Percentiles rank a stretch among this genome's conserved stretches.
Evolutionary conservation across 495 filamentous ascomycete genomes (phyloP).

Genomic region (Penicillium argentinense): DNA sequence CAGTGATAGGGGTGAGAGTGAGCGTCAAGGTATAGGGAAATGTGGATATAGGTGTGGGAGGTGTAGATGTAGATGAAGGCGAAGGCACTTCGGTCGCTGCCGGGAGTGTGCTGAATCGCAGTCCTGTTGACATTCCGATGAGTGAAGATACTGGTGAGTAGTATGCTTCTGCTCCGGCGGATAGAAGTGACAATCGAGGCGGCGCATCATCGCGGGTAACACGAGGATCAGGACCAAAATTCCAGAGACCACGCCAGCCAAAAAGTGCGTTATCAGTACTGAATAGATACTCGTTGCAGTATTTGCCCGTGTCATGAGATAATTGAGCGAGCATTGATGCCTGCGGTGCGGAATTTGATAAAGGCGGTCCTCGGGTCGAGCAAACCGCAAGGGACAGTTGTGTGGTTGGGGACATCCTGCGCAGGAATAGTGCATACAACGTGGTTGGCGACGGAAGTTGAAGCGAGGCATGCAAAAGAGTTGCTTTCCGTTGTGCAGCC

Average conservation of each 20-base stretch:
- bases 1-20: slow-evolving; percentile 89
- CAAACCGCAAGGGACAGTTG: slow-evolving; percentile 82
- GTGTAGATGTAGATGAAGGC: slow-evolving; percentile 21
- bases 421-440: slow-evolving; percentile 83
- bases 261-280: slow-evolving; percentile 89
- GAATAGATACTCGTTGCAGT: slow-evolving; percentile 86
- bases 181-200: slow-evolving; percentile 52
- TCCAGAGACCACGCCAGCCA: slow-evolving; percentile 86
- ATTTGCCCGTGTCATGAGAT: slow-evolving; percentile 86
- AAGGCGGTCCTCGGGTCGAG: slow-evolving; percentile 59
- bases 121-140: slow-evolving; percentile 76
- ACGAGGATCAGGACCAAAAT: slow-evolving; percentile 82
- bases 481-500: slow-evolving; percentile 47
- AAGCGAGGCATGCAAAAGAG: slow-evolving; percentile 83
- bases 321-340: slow-evolving; percentile 67
- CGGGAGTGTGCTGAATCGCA: slow-evolving; percentile 90
- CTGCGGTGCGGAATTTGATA: slow-evolving; percentile 45
- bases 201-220: slow-evolving; percentile 16
- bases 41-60: slow-evolving; percentile 39
- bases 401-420: slow-evolving; percentile 72
- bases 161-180: slow-evolving; percentile 88
- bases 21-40: slow-evolving; percentile 91
- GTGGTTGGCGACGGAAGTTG: slow-evolving; percentile 77
- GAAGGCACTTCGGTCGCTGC: slow-evolving; percentile 62
- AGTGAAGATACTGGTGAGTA: slow-evolving; percentile 91